phyloP scores from a whole-genome alignment of 805 yeast genomes.

The Candida hungchunana region DNA sequence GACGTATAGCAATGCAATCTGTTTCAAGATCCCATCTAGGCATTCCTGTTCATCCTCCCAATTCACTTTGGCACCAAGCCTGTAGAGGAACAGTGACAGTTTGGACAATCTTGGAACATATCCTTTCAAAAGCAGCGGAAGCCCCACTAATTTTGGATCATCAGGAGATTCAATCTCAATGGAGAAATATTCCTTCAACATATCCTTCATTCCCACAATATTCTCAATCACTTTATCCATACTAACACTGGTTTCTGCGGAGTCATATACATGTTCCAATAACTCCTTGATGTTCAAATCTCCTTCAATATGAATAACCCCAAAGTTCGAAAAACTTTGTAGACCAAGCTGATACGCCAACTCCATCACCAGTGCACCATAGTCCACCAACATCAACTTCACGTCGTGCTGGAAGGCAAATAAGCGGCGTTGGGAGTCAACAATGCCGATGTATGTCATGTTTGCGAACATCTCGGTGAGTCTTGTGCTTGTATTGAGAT shows the following conservation, averaged over 20 bases:
- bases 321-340: conserved; percentile 78
- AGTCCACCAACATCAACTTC: conserved; percentile 73
- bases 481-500: conserved; percentile 40
- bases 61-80: conserved; percentile 54
- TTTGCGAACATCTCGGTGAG: conserved; percentile 67
- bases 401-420: conserved; percentile 85
- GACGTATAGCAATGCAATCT: conserved; percentile 67
- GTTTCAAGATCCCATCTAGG: conserved; percentile 56
- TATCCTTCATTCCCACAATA: conserved; percentile 55
- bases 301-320: conserved; percentile 42
- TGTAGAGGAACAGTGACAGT: conserved; percentile 60
- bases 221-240: conserved; percentile 26
- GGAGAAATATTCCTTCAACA: conserved; percentile 79
- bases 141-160: conserved; percentile 36
- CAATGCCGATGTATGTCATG: conserved; percentile 75
- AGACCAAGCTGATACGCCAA: conserved; percentile 80
- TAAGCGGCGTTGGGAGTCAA: conserved; percentile 64
- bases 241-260: conserved; percentile 19
- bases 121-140: conserved; percentile 69
- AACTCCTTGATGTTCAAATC: conserved; percentile 16
- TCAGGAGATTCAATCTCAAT: conserved; percentile 35
- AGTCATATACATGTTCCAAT: conserved; percentile 10
- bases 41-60: conserved; percentile 71
- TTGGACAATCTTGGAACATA: conserved; percentile 61
- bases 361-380: conserved; percentile 61